Conservation (phyloP, 2,329 filamentous ascomycete genomes). For the Hypoxylon sp. region DNA sequence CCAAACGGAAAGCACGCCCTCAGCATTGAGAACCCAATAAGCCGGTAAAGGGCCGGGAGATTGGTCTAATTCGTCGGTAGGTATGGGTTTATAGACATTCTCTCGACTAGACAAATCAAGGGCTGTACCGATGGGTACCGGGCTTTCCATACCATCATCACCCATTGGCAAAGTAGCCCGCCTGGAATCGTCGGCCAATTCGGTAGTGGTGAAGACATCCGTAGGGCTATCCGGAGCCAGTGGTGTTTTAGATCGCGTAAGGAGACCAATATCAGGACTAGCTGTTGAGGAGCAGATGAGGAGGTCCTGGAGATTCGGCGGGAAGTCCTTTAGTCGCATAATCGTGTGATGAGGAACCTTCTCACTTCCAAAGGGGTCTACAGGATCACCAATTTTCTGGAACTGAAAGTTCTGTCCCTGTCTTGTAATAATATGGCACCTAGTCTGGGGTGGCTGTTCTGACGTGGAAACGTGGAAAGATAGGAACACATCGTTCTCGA, state of each 20-base stretch:
- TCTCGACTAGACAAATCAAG: conserved; percentile 88
- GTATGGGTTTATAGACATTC: conserved; percentile 81
- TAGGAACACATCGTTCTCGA: conserved; percentile 88
- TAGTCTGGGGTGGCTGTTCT: conserved; percentile 70
- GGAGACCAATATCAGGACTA: conserved; percentile 80
- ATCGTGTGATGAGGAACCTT: conserved; percentile 81
- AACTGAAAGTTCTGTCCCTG: conserved; percentile 75
- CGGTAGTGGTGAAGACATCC: conserved; percentile 79
- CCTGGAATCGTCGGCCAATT: conserved; percentile 77
- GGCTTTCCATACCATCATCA: conserved; percentile 72
- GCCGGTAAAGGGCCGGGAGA: conserved; percentile 85
- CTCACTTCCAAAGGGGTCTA: conserved; percentile 76
- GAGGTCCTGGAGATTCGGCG: conserved; percentile 82
- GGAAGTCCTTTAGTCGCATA: conserved; percentile 81
- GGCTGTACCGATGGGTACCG: conserved; percentile 80
- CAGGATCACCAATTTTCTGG: conserved; percentile 80
- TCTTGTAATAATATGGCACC: conserved; percentile 84
- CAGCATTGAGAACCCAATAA: conserved; percentile 87
- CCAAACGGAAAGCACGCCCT: conserved; percentile 87
- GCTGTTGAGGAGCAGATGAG: conserved; percentile 86
- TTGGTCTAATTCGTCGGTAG: conserved; percentile 80
- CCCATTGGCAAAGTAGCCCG: conserved; percentile 81
- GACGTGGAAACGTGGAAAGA: conserved; percentile 78
- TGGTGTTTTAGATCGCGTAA: conserved; percentile 78
- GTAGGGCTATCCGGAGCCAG: conserved; percentile 72